These are phyloP conservation scores for Taphrina betulina DNA, from an alignment of 1,139 yeast species.

Conservation along the genomic window DNA sequence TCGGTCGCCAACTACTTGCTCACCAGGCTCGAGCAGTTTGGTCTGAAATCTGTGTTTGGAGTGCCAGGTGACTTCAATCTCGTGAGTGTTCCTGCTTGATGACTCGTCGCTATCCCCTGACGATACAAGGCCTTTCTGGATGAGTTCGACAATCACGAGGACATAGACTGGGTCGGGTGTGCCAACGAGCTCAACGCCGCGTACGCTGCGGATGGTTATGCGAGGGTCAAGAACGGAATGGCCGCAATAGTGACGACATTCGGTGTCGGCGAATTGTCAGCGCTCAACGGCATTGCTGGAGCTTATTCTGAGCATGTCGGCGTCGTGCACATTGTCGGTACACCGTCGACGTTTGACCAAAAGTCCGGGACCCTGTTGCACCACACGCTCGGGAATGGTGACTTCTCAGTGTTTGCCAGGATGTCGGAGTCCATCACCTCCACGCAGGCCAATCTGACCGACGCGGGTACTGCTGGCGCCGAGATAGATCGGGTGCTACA, in stretches of 20 bases:
- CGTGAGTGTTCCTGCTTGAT: conserved; percentile 31
- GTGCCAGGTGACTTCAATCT: conserved; percentile 65
- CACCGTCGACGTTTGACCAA: conserved; percentile 54
- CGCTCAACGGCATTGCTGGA: conserved; percentile 80
- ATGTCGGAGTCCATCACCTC: conserved; percentile 63
- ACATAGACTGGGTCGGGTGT: conserved; percentile 59
- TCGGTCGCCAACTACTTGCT: conserved; percentile 53
- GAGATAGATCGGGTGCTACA: conserved; percentile 65
- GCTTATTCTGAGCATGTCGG: conserved; percentile 79
- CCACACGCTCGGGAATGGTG: conserved; percentile 61
- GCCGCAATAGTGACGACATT: conserved; percentile 36
- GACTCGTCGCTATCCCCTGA: no score
- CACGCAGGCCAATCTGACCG: conserved; percentile 56
- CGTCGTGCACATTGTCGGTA: conserved; percentile 79
- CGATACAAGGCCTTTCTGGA: conserved; percentile 30
- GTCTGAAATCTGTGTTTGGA: conserved; percentile 52
- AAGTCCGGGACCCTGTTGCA: conserved; percentile 52
- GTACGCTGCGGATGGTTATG: conserved; percentile 78
- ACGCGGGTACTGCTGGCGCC: conserved; percentile 53
- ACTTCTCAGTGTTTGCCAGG: conserved; percentile 64
- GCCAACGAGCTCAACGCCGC: conserved; percentile 67
- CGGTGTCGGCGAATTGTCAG: conserved; percentile 64
- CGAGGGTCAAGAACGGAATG: conserved; percentile 50
- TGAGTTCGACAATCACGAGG: conserved; percentile 39
- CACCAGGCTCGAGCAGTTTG: conserved; percentile 52